Evolutionary conservation across 176 grass and related monocot species (phyloP).

Genomic region (Oropetium thomaeum): DNA sequence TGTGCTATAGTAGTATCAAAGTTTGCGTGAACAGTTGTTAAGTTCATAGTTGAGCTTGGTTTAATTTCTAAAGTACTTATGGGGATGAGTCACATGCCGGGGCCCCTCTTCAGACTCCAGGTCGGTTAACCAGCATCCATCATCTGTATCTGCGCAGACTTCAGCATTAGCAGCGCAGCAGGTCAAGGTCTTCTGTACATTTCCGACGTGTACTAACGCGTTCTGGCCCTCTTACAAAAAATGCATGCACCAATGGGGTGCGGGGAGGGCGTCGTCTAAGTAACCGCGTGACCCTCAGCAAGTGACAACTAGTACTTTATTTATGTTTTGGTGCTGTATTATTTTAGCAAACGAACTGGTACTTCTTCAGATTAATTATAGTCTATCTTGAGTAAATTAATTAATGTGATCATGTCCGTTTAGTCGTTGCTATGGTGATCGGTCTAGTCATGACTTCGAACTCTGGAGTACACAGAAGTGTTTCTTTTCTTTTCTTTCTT

Average conservation of each 20-base stretch:
- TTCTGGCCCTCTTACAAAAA: constrained; percentile 5
- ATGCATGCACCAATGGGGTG: neutral
- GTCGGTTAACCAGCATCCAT: too few species aligned
- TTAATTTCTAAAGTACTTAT: neutral
- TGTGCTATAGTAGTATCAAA: neutral
- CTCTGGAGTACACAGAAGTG: neutral
- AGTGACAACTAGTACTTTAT: neutral
- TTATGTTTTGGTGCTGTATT: neutral
- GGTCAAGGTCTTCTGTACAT: constrained; percentile 42
- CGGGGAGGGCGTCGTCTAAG: constrained; percentile 18
- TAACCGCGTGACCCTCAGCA: constrained; percentile 34
- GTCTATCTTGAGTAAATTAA: neutral
- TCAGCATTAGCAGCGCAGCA: neutral
- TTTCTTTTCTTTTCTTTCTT: neutral
- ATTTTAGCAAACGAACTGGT: constrained; percentile 7
- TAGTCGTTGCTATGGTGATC: neutral
- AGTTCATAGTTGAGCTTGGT: neutral
- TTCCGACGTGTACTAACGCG: constrained; percentile 55
- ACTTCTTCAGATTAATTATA: neutral
- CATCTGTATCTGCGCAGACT: too few species aligned
- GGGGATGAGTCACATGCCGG: constrained; percentile 19
- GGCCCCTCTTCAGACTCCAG: neutral
- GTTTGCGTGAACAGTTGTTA: neutral
- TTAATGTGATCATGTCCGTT: neutral
- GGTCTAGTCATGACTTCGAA: constrained; percentile 12